Base-by-base conservation (phyloP, 2,329 filamentous ascomycete genomes). In the Lachnellula arida region DNA sequence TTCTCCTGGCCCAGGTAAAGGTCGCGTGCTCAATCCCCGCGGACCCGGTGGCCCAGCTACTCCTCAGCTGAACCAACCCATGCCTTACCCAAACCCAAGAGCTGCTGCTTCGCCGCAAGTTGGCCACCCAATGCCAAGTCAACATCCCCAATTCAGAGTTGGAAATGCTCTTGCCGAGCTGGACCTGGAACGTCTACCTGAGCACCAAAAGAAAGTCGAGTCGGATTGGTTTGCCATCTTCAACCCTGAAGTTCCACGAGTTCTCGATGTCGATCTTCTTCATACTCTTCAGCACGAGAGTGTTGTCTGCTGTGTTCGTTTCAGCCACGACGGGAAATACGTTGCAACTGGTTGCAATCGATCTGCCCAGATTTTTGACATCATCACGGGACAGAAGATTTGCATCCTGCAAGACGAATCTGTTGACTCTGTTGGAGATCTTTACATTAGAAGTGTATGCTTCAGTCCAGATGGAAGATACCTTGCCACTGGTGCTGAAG, bases 301-400 rank as follows among this genome's bases (percentile, higher is more conserved):
- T 67, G 94, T 99, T 3, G 94, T 99, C 1, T 99, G 94, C 80
- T 99, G 94, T 71, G 94, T 99, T 37, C 84, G 94, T 56, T 99
- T 99, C 78, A 97, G 93, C 71, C 84, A 89, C 54, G 94, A 99
- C 69, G 94, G 94, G 64, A 92, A 96, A 70, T 97, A 90, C 65
- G 89, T 99, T 54, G 94, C 94, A 7, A 99, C 94, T 5, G 94
- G 94, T 44, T 97, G 94, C 79, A 99, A 99, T 74, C 81, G 92
- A 61, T 96, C 91, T n/a, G 94, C 94, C n/a, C 93, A 97, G 74
- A 99, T 99, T 67, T 99, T 94, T 72, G 94, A 99, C 63, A 93
- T 97, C 43, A 81, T 84, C 66, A 88, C 84, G 15, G 94, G 94
- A 54, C 84, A 90, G 65, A 94, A 93, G 72, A 85, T 97, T 52